These are phyloP conservation scores for Podospora pseudocomata DNA, from an alignment of 495 filamentous ascomycete species.

Conservation along the genomic window DNA sequence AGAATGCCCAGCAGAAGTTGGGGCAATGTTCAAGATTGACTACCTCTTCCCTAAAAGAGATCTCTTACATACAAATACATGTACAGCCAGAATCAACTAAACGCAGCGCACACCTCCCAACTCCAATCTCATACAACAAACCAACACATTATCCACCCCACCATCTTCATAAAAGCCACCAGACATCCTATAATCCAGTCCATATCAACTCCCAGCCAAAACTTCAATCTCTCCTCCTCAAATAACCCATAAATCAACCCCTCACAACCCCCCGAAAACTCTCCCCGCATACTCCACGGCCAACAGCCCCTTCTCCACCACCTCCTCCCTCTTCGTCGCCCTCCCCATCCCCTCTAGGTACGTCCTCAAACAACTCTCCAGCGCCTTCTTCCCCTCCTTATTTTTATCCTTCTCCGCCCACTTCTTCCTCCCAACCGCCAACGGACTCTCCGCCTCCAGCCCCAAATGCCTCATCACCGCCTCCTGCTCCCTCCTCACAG, in stretches of 20 bases:
- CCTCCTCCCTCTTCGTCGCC: slow-evolving; percentile 16
- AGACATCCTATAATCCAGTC: not conserved
- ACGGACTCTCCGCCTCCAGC: not conserved
- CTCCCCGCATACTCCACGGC: slow-evolving; percentile 27
- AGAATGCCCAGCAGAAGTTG: no score
- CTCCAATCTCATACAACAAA: no score
- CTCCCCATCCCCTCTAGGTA: slow-evolving; percentile 22
- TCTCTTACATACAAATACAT: not conserved
- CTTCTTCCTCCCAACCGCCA: not conserved
- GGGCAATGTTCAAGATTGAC: no score
- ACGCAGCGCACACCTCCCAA: no score
- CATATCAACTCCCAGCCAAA: not conserved
- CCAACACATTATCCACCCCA: not conserved
- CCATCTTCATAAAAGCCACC: not conserved
- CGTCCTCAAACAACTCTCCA: slow-evolving; percentile 19
- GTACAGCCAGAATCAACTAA: not conserved
- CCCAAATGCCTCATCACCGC: not conserved
- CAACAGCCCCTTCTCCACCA: slow-evolving; percentile 18
- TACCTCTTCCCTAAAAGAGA: no score
- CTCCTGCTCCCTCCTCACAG: not conserved
- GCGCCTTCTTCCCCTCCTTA: slow-evolving; percentile 16
- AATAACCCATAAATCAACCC: not conserved
- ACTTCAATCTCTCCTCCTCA: not conserved
- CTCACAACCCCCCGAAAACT: slow-evolving; percentile 24
- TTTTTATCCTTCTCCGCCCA: slow-evolving; percentile 2